Conservation (phyloP, 306 rosid species). For the Citrullus mucosospermus region DNA sequence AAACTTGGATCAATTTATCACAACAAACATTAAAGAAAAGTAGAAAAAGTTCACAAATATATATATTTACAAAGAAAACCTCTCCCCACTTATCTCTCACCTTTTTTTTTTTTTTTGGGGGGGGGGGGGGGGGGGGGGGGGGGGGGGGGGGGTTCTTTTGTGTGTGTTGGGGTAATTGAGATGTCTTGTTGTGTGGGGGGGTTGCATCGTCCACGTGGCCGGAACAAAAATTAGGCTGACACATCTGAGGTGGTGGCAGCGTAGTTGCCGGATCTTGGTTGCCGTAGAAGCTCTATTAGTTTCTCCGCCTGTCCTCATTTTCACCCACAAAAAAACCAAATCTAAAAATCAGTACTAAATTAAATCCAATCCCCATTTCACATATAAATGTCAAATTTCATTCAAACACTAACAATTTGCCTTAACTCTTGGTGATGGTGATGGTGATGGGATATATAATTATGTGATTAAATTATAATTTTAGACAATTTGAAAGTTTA, state of each 20-base stretch:
- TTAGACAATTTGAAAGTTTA: too few species aligned
- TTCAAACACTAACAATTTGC: neutral
- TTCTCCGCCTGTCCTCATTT: slow-evolving; percentile 71
- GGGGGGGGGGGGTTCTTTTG: too few species aligned
- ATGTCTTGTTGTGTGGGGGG: neutral
- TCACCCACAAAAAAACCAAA: neutral
- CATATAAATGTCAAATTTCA: too few species aligned
- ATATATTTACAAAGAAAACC: slow-evolving; percentile 4
- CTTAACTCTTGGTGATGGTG: neutral
- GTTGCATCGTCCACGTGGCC: slow-evolving; percentile 9
- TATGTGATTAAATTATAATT: too few species aligned
- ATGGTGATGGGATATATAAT: neutral
- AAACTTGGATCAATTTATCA: neutral
- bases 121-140: too few species aligned
- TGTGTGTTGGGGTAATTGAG: neutral
- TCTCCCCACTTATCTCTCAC: neutral
- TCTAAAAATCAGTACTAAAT: neutral
- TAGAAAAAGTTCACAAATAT: neutral
- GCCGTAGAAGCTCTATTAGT: slow-evolving; percentile 77
- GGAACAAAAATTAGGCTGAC: slow-evolving; percentile 19
- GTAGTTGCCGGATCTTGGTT: slow-evolving; percentile 72
- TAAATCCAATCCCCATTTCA: neutral
- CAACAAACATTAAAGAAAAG: neutral
- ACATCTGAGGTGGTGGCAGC: slow-evolving; percentile 31
- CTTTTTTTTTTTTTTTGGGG: neutral